A percentile compares a stretch with the other conserved stretches of the same genome.
These are phyloP conservation scores for Stenocarpella maydis DNA, from an alignment of 2,329 filamentous ascomycete genomes.

Conservation along the genomic window DNA sequence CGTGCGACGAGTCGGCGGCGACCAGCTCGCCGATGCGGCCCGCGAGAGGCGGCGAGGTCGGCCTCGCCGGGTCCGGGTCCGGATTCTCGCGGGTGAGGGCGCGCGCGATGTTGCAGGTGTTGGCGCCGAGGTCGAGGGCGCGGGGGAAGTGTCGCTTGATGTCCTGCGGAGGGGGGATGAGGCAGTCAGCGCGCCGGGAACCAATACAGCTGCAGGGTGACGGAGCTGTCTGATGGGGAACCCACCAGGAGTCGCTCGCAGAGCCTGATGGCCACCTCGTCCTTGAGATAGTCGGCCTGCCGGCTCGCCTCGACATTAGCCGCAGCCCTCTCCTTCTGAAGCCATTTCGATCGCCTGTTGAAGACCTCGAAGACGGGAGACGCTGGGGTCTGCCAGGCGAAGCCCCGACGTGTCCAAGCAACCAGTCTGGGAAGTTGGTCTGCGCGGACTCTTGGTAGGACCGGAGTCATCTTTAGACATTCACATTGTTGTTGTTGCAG, in stretches of 20 bases:
- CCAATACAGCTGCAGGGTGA: not conserved
- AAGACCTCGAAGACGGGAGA: constrained; percentile 88
- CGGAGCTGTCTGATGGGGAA: not conserved
- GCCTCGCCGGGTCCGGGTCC: constrained; percentile 64
- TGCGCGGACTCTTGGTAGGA: constrained; percentile 30
- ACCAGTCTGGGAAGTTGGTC: constrained; percentile 13
- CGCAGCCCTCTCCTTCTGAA: constrained; percentile 90
- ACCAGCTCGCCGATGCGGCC: constrained; percentile 77
- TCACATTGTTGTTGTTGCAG: constrained; percentile 28
- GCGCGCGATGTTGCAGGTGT: constrained; percentile 92
- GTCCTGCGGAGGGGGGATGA: constrained; percentile 62
- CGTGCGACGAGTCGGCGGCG: constrained; percentile 81
- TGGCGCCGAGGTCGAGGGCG: constrained; percentile 93
- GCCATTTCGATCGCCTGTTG: constrained; percentile 85
- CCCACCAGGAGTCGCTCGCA: constrained; percentile 83
- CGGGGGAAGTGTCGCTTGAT: constrained; percentile 88
- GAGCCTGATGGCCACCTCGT: constrained; percentile 86
- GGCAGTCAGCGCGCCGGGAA: not conserved
- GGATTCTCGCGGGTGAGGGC: constrained; percentile 77
- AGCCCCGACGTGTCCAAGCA: constrained; percentile 57
- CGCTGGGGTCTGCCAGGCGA: constrained; percentile 81
- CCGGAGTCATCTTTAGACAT: constrained; percentile 30
- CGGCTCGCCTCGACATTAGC: constrained; percentile 74
- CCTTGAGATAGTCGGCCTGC: constrained; percentile 89
- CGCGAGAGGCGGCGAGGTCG: constrained; percentile 71